These are phyloP conservation scores for Malus domestica DNA, from an alignment of 306 rosid genomes.

Conservation along the genomic window DNA sequence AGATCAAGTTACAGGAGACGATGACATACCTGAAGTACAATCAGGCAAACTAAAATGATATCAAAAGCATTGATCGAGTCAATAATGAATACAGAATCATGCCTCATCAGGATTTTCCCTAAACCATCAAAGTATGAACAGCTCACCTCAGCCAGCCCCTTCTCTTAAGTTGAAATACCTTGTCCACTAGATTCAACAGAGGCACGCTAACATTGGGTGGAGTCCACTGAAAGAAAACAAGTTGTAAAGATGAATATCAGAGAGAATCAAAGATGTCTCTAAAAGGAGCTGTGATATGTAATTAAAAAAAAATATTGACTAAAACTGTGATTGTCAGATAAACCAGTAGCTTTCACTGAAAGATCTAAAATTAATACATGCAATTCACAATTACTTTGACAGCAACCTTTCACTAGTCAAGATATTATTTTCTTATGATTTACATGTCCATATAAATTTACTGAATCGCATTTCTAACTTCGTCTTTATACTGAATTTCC, in stretches of 20 bases:
- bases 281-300: background rate
- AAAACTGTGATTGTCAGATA: background rate
- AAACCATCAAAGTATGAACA: constrained; percentile 10
- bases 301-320: background rate
- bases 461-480: background rate
- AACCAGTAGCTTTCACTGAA: background rate
- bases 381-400: background rate
- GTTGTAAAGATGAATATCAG: background rate
- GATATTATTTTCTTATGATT: background rate
- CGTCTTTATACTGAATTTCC: background rate
- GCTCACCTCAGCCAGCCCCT: constrained; percentile 98
- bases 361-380: background rate
- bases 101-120: background rate
- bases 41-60: background rate
- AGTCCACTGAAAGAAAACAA: constrained; percentile 70
- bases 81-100: background rate
- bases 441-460: background rate
- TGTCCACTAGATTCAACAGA: constrained; percentile 87
- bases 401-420: background rate
- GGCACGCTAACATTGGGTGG: constrained; percentile 97
- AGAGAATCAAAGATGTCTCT: background rate
- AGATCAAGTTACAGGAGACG: background rate
- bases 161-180: constrained; percentile 90
- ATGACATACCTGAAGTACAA: background rate
- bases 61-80: background rate